Evolutionary conservation across 2,329 filamentous ascomycete species (phyloP).

Genomic region (Myriosclerotinia curreyana): DNA sequence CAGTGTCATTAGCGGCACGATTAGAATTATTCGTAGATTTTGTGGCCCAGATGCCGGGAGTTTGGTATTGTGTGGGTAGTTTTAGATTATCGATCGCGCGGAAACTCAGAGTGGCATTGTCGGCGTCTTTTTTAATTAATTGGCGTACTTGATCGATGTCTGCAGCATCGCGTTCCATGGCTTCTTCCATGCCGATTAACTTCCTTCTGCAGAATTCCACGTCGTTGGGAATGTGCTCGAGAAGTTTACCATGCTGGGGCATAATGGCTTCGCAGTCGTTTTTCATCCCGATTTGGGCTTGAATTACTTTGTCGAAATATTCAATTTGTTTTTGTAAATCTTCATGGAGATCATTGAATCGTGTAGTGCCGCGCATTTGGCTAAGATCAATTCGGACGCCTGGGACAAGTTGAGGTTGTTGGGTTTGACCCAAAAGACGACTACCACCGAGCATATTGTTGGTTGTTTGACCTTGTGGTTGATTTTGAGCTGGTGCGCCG

Average conservation of each 20-base stretch:
- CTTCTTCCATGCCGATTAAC: conserved; percentile 60
- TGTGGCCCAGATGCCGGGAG: conserved; percentile 43
- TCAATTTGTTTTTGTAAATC: conserved; percentile 77
- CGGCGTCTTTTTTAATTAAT: conserved; percentile 61
- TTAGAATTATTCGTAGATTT: conserved; percentile 42
- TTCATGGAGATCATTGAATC: conserved; percentile 85
- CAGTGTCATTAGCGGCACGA: conserved; percentile 44
- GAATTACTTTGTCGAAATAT: conserved; percentile 74
- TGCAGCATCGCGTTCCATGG: conserved; percentile 60
- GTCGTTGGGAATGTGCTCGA: conserved; percentile 63
- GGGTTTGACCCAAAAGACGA: conserved; percentile 46
- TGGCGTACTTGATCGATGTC: conserved; percentile 56
- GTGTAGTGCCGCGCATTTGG: conserved; percentile 80
- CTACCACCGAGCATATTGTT: conserved; percentile 19
- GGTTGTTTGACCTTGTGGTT: conserved; percentile 27
- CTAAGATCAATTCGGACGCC: conserved; percentile 76
- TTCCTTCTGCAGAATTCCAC: conserved; percentile 61
- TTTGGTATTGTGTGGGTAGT: conserved; percentile 58
- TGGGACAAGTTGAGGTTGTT: conserved; percentile 56
- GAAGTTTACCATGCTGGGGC: conserved; percentile 58
- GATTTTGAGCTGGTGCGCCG: conserved; percentile 24
- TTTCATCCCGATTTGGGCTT: conserved; percentile 73
- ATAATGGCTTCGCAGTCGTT: conserved; percentile 72
- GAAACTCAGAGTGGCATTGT: conserved; percentile 69
- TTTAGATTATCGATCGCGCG: conserved; percentile 72